Evolutionary conservation across 176 grass and related monocot species (phyloP).

Genomic region (Echinochloa phyllopogon): DNA sequence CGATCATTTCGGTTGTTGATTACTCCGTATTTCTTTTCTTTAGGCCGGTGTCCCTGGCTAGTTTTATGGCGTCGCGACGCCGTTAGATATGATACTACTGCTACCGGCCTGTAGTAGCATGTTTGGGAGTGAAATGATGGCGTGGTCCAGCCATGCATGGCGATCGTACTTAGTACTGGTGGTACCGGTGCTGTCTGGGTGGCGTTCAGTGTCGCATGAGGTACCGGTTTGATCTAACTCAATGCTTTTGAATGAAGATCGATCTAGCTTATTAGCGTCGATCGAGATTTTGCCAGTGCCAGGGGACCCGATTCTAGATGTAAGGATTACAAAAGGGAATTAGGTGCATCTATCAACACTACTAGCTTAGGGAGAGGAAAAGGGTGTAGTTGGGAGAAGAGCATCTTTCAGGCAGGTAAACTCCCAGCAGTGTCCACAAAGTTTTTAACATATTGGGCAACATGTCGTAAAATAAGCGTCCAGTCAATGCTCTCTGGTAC

Average conservation of each 20-base stretch:
- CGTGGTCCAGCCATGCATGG: not conserved
- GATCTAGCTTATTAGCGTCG: not conserved
- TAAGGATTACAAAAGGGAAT: not conserved
- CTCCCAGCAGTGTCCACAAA: not conserved
- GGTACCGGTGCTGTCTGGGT: not conserved
- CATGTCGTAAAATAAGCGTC: not conserved
- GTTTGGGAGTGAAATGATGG: not conserved
- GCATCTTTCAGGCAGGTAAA: not conserved
- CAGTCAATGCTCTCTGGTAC: not conserved
- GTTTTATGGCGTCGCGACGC: not conserved
- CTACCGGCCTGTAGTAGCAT: not conserved
- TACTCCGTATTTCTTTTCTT: not conserved
- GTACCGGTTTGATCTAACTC: not conserved
- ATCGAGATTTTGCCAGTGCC: not conserved
- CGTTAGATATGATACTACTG: not conserved
- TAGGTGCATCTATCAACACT: not conserved
- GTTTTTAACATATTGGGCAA: not conserved
- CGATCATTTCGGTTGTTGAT: not conserved
- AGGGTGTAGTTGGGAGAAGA: not conserved
- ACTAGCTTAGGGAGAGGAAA: not conserved
- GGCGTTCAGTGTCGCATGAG: not conserved
- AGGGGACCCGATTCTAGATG: not conserved
- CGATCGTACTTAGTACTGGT: not conserved
- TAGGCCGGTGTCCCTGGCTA: not conserved
- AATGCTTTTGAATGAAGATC: not conserved